Base-by-base conservation (phyloP, 1,284 basidiomycete genomes). In the Exsudoporus floridanus region DNA sequence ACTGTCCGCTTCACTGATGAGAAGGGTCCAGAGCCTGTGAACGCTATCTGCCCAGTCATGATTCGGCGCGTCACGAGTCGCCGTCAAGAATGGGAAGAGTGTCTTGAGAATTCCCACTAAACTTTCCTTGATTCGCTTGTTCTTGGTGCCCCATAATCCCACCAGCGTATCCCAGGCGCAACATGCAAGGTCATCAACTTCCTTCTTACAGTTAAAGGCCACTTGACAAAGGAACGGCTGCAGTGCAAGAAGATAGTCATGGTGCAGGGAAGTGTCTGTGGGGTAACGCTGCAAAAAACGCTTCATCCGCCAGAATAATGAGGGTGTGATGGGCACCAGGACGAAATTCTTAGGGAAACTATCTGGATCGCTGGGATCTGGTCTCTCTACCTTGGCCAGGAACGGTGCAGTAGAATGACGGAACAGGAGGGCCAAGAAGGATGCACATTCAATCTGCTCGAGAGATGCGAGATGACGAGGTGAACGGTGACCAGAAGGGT, bases 81-180 rank as follows among this genome's bases (percentile, higher is more conserved):
- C 66, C 1, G 80, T 79, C 33, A 91, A 71, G 67, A 84, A 92
- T 0, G 90, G 90, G 37, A 94, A 78, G 8, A 96, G 74, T 9
- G 77, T 75, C 10, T 81, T 79, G 25, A 96, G 70, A 8, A 90
- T 76, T 14, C 86, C 77, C 13, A 94, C 73, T 16, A 94, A 73
- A 7, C 77, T 76, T 59, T 86, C 82, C 60, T 91, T 90, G 60
- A 85, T 74, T 18, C 74, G 68, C 53, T 79, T 84, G 65, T 84
- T 86, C 71, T 90, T 90, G 7, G 84, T 84, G 2, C 77, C 74
- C 92, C 92, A 96, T 23, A 94, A 70, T 2, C 70, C 71, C 2
- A 93, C 74, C 5, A 97, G 65, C 8, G 71, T 67, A 40, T 82
- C 74, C 83, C 92, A 92, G 1, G 86, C 72, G 30, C 71, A 71